These are phyloP conservation scores for Epichloe brachyelytri DNA, from an alignment of 2,329 filamentous ascomycete species.

Conservation along the genomic window DNA sequence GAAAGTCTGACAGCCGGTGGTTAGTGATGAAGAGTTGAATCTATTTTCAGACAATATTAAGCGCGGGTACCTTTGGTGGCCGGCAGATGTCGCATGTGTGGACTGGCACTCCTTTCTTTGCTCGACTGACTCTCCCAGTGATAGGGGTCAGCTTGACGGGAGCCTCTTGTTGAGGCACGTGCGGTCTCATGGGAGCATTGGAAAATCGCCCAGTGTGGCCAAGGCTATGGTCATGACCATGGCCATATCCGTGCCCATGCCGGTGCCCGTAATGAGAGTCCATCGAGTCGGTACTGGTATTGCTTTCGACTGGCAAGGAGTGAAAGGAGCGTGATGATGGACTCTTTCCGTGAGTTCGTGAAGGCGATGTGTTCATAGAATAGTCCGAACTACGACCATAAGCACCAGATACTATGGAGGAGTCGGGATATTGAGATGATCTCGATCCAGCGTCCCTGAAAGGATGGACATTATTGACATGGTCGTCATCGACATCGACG, in stretches of 20 bases:
- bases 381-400: conserved; percentile 7
- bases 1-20: conserved; percentile 35
- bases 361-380: conserved; percentile 16
- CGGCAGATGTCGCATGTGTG: conserved; percentile 40
- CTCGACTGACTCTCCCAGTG: conserved; percentile 42
- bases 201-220: conserved; percentile 14
- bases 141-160: conserved; percentile 42
- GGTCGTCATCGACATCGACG: conserved; percentile 37
- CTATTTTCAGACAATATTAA: neutral
- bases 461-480: conserved; percentile 26
- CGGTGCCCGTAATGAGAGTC: conserved; percentile 23
- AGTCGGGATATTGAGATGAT: conserved; percentile 15
- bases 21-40: neutral
- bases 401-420: conserved; percentile 21
- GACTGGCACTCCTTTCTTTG: conserved; percentile 46
- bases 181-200: conserved; percentile 25
- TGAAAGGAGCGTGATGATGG: conserved; percentile 17
- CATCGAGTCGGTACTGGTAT: conserved; percentile 36
- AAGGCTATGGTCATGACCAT: conserved; percentile 8
- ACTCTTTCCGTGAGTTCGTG: conserved; percentile 23
- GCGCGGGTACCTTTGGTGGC: conserved; percentile 33
- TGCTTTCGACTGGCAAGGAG: conserved; percentile 23
- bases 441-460: conserved; percentile 30
- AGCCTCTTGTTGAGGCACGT: conserved; percentile 24
- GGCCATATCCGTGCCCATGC: conserved; percentile 13